Evolutionary conservation across 306 rosid genomes (phyloP), one percentile per base, ranked within the genome.

Genomic region (Rubus parviflorus): DNA sequence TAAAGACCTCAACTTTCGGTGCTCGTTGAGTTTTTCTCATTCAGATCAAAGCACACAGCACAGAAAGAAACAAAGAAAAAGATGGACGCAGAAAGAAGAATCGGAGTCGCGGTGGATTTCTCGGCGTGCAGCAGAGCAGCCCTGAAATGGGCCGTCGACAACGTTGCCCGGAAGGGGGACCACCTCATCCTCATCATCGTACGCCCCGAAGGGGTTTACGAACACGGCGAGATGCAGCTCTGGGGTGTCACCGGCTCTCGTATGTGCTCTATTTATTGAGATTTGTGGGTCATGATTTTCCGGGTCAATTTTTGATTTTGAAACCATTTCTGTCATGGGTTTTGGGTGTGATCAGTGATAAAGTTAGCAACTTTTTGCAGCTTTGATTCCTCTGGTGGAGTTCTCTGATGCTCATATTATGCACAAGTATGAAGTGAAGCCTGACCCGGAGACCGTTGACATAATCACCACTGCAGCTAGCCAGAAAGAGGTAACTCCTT

Each of bases 41-140:
- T 49, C 54, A 49, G 54, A 49, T 35, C 45, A 3, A 37, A 62
- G 11, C 46, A 5, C 68, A 62, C 1, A 62, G 43, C 30, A 23
- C 42, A 58, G 37, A 77, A 45, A 66, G 42, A 57, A 53, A 71
- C 30, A 74, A 72, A 83, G 68, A 77, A 52, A 78, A 15, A 12
- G 23, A 83, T 87, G 88, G 77, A 76, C 56, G 43, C 66, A 53
- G 70, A 38, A 4, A 85, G 93, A 61, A 90, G 90, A 89, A 56
- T 92, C 2, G 99, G 97, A 15, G 92, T 95, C 79, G 99, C 97
- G 0, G 75, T 95, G 52, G 99, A 95, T 86, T 95, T 92, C 94
- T 95, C 99, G 1, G 64, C 85, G 1, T 93, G 97, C 78, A 89
- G 97, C 90, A 68, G 45, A 54, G 82, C 65, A 54, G 97, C 99